Evolutionary conservation across 345 rosid genomes (phyloP), one percentile per base, ranked within the genome.

Genomic region (Eucalyptus guilfoylei): DNA sequence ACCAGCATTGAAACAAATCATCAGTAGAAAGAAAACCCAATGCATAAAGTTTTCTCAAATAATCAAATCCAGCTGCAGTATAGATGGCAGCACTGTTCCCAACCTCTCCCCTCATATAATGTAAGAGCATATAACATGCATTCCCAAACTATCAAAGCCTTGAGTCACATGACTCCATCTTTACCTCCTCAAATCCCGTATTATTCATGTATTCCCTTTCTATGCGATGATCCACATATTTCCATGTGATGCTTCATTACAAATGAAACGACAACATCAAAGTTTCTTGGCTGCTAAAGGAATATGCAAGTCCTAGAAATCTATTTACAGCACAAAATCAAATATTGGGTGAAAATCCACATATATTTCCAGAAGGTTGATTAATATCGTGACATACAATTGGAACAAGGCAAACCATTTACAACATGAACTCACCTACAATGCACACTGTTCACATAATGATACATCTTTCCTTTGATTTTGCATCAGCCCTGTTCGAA

Each of bases 401-500:
- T 48, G 88, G 88, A 87, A 60, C 88, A 44, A 60, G 88, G 55
- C 30, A 44, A 32, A 52, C 86, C 86, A 88, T 34, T 80, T 80
- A 80, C 89, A 88, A 23, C 40, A 28, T 16, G 55, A 88, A 15
- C 81, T 87, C 54, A 30, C 89, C 80, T 81, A 88, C 89, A 54
- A 28, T 42, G 32, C 30, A 54, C 14, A 32, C 48, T 21, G 49
- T 58, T 88, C 90, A 88, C 90, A 88, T 88, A 67, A 88, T 88
- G 67, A 14, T 88, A 85, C 90, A 88, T 60, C 86, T 88, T 42
- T 88, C 90, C 87, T 96, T 96, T 67, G 97, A 87, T 92, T 96
- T 97, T 88, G 94, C 91, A 3, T 96, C 98, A 5, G 94, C 89
- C 93, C 89, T 96, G 24, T 96, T 86, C 6, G 95, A 89, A 8